A percentile compares a stretch with the other conserved stretches of the same genome.
These are phyloP conservation scores for Bruguiera parviflora DNA, from an alignment of 345 rosid genomes.

Conservation along the genomic window DNA sequence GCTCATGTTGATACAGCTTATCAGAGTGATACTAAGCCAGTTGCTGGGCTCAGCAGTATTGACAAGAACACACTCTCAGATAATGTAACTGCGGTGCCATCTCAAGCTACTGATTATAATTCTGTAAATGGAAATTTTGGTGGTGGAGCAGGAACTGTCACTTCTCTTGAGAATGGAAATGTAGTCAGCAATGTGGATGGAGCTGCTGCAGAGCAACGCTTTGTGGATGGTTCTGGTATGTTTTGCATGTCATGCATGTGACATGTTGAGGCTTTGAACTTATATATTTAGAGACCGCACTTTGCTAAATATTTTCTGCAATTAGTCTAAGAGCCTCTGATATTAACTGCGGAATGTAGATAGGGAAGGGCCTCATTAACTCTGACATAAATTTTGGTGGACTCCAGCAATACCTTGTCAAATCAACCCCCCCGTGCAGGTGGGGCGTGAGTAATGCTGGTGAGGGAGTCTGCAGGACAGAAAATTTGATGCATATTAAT, in stretches of 20 bases:
- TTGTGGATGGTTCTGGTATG: slow-evolving; percentile 62
- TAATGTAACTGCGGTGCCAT: slow-evolving; percentile 18
- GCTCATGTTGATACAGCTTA: slow-evolving; percentile 12
- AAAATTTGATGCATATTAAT: background rate
- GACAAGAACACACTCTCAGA: slow-evolving; percentile 25
- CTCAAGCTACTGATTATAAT: slow-evolving; percentile 33
- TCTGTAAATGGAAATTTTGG: slow-evolving; percentile 55
- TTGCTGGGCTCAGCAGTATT: slow-evolving; percentile 15
- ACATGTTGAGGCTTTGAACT: background rate
- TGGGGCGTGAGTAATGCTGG: too few species aligned
- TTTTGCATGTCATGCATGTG: slow-evolving; percentile 1
- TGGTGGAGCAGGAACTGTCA: slow-evolving; percentile 29
- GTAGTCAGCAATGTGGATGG: slow-evolving; percentile 38
- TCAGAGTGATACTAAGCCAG: slow-evolving; percentile 20
- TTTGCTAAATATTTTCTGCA: background rate
- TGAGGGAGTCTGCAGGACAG: background rate
- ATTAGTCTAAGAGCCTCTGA: background rate
- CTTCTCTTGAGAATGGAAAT: slow-evolving; percentile 58
- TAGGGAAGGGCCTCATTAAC: background rate
- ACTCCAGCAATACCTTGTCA: background rate
- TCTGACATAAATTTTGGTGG: background rate
- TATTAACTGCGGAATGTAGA: background rate
- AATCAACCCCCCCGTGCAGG: too few species aligned
- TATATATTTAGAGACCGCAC: background rate
- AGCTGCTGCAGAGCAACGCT: slow-evolving; percentile 37